These are phyloP conservation scores for Hevea brasiliensis DNA, from an alignment of 345 rosid genomes.

Conservation along the genomic window DNA sequence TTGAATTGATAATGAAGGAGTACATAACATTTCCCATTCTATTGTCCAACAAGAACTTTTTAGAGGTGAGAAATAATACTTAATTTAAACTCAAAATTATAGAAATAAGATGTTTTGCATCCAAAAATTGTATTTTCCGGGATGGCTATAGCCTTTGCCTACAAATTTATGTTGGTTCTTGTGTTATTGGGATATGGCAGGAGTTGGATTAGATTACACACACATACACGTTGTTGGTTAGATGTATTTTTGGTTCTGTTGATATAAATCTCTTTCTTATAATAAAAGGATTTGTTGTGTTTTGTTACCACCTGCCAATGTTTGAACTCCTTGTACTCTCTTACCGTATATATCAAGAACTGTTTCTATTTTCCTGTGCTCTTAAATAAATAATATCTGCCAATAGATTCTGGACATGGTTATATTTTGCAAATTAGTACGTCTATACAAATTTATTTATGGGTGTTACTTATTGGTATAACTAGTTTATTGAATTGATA, in stretches of 20 bases:
- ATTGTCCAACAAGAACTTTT: conserved; percentile 49
- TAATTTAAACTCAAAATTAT: background rate
- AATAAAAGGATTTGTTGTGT: background rate
- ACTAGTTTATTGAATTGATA: no score
- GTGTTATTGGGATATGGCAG: no score
- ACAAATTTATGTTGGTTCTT: background rate
- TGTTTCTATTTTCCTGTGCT: no score
- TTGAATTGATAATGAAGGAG: conserved; percentile 61
- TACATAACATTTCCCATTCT: conserved; percentile 76
- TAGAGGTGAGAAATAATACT: conserved; percentile 42
- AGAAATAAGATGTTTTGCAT: background rate
- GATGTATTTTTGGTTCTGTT: background rate
- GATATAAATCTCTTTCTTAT: background rate
- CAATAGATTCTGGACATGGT: no score
- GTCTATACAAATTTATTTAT: no score
- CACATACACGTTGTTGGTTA: no score
- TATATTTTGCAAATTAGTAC: no score
- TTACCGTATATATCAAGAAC: background rate
- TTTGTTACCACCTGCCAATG: background rate
- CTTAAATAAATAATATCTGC: no score
- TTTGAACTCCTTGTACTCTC: background rate
- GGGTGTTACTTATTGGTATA: no score
- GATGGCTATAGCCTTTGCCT: background rate
- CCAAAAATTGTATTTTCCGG: background rate
- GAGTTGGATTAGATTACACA: no score